Evolutionary conservation across 352 stramenopile genomes (phyloP).

Genomic region (Phytophthora ramorum): DNA sequence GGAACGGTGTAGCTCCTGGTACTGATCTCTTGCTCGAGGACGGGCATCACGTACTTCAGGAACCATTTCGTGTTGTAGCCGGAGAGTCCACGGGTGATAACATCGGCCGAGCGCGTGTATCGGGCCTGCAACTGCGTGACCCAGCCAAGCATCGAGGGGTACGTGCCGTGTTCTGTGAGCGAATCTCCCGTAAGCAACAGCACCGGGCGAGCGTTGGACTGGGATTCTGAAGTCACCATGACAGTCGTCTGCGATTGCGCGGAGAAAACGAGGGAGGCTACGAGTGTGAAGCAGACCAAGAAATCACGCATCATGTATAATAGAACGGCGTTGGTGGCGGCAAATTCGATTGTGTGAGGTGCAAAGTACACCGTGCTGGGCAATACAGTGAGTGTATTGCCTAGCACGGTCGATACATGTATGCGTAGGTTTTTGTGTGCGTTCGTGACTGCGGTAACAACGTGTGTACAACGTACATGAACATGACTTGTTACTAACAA

Average conservation of each 20-base stretch:
- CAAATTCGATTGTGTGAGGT: not conserved
- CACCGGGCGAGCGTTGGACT: slow-evolving; percentile 9
- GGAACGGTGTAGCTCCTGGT: slow-evolving; percentile 20
- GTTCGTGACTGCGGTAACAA: too few relatives aligned
- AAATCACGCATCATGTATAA: not conserved
- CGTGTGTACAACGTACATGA: too few relatives aligned
- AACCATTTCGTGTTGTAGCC: slow-evolving; percentile 57
- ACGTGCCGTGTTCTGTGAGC: slow-evolving; percentile 38
- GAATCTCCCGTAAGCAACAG: slow-evolving; percentile 49
- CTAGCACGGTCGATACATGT: too few relatives aligned
- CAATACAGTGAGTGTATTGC: too few relatives aligned
- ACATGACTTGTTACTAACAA: too few relatives aligned
- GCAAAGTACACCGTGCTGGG: too few relatives aligned
- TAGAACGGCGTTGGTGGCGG: not conserved
- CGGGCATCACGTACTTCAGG: slow-evolving; percentile 41
- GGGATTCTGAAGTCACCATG: not conserved
- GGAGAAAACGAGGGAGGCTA: not conserved
- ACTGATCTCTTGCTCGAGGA: slow-evolving; percentile 39
- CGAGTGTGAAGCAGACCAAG: not conserved
- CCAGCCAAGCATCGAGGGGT: slow-evolving; percentile 31
- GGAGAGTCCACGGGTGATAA: slow-evolving; percentile 44
- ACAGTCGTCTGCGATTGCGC: not conserved
- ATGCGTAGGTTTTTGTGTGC: too few relatives aligned
- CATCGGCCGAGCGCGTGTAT: slow-evolving; percentile 42
- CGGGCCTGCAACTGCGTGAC: slow-evolving; percentile 34